Percentiles rank a stretch among this genome's conserved stretches.
These are phyloP conservation scores for Aspergillus jensenii DNA, from an alignment of 2,329 filamentous ascomycete species.

Conservation along the genomic window DNA sequence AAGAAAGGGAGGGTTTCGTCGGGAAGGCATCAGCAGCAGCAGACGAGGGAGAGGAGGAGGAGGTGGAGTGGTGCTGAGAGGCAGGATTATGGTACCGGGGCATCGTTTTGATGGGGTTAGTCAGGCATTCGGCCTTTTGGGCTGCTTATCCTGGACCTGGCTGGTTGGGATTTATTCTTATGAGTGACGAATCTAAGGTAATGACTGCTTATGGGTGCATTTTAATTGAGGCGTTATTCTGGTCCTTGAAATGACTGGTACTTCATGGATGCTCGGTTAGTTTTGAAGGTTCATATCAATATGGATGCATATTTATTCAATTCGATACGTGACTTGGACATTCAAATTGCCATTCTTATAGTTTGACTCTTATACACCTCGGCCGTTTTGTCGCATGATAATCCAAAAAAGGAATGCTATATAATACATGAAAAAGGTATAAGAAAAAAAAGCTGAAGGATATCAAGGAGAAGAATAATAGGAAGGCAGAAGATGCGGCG, in stretches of 20 bases:
- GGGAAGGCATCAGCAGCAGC: slow-evolving; percentile 6
- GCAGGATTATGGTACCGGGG: slow-evolving; percentile 12
- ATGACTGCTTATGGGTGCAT: slow-evolving; percentile 1
- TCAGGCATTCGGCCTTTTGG: not conserved
- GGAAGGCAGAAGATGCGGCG: not conserved
- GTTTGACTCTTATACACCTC: slow-evolving; percentile 1
- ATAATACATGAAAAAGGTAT: not conserved
- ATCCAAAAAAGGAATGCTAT: not conserved
- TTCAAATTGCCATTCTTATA: not conserved
- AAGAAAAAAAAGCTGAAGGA: not conserved
- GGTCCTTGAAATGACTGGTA: not conserved
- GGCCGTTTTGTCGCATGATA: not conserved
- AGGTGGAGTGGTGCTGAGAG: slow-evolving; percentile 21
- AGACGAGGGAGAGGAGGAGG: slow-evolving; percentile 22
- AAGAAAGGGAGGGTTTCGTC: slow-evolving; percentile 13
- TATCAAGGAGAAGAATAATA: not conserved
- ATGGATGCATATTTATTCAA: not conserved
- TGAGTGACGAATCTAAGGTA: not conserved
- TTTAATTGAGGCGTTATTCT: not conserved
- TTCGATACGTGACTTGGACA: not conserved
- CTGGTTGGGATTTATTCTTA: not conserved
- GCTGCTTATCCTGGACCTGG: not conserved
- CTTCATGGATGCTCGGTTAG: not conserved
- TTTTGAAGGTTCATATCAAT: not conserved
- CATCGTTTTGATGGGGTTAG: not conserved